A percentile compares a stretch with the other conserved stretches of the same genome.
Conservation (phyloP, 2,329 filamentous ascomycete species). For the Trichophyton rubrum region DNA sequence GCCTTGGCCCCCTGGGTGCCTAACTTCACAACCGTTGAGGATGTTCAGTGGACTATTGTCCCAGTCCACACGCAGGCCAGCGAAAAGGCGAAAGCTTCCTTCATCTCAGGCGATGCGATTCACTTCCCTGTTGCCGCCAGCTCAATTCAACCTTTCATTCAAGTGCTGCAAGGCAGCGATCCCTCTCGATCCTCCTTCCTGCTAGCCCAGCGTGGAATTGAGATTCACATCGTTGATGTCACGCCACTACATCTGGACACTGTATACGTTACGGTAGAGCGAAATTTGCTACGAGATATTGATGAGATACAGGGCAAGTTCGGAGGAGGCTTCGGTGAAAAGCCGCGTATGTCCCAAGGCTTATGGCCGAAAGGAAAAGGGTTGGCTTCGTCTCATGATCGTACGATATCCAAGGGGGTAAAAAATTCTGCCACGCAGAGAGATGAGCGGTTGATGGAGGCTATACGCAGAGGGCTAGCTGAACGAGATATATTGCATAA, state of each 20-base stretch:
- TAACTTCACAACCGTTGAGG: conserved; percentile 37
- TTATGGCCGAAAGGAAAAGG: conserved; percentile 25
- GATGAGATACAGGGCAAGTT: conserved; percentile 77
- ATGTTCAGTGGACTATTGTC: conserved; percentile 71
- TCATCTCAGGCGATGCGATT: conserved; percentile 62
- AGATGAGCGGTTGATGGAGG: conserved; percentile 47
- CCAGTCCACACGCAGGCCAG: conserved; percentile 49
- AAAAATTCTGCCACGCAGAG: conserved; percentile 34
- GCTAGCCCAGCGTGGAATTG: conserved; percentile 63
- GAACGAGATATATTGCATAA: conserved; percentile 66
- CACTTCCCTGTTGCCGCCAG: conserved; percentile 61
- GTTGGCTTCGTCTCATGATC: conserved; percentile 10
- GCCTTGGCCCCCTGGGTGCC: conserved; percentile 37
- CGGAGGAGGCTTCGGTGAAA: conserved; percentile 47
- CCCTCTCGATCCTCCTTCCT: conserved; percentile 61
- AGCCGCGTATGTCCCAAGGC: conserved; percentile 29
- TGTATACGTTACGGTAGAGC: conserved; percentile 75
- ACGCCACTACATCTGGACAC: conserved; percentile 68
- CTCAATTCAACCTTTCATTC: conserved; percentile 67
- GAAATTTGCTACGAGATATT: conserved; percentile 62
- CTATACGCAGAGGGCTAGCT: conserved; percentile 62
- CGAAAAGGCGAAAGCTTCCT: conserved; percentile 37
- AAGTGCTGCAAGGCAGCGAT: conserved; percentile 57
- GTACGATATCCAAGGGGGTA: conserved; percentile 11
- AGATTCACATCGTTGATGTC: conserved; percentile 72